phyloP scores from a whole-genome alignment of 2,329 filamentous ascomycete genomes.

The Microdochium trichocladiopsis region DNA sequence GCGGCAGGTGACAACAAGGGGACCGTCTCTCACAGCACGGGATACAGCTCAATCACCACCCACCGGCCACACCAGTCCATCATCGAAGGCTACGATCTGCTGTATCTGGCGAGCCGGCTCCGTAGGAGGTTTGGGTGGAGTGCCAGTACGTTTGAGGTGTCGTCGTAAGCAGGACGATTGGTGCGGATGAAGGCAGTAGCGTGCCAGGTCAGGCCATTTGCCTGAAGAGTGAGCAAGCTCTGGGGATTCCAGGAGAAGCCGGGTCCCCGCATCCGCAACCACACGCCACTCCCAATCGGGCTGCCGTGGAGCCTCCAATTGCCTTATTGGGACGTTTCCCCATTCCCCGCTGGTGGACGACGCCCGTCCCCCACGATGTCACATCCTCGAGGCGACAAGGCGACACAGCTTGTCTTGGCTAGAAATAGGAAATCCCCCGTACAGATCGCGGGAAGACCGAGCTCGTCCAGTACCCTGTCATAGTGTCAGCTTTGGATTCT shows the following conservation, averaged over 20 bases:
- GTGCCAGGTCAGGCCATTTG: no score
- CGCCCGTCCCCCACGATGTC: background rate
- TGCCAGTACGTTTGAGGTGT: conserved; percentile 19
- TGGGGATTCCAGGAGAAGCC: no score
- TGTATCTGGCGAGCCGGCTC: conserved; percentile 20
- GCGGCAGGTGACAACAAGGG: background rate
- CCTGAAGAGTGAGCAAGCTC: no score
- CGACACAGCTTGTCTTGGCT: no score
- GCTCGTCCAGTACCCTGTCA: no score
- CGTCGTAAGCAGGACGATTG: background rate
- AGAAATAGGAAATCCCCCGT: no score
- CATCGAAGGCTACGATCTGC: conserved; percentile 23
- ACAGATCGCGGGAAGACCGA: no score
- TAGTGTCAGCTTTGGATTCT: no score
- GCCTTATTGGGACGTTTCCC: background rate
- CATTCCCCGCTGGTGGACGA: background rate
- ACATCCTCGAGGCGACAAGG: background rate
- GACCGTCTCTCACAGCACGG: background rate
- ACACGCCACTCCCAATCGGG: conserved; percentile 5
- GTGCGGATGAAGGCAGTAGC: no score
- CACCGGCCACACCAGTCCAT: conserved; percentile 28
- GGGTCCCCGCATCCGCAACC: background rate
- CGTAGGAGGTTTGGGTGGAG: conserved; percentile 27
- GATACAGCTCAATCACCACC: conserved; percentile 21
- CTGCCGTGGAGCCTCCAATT: background rate